Evolutionary conservation across 1,139 yeast species (phyloP).

Genomic region (Saccharomycopsis crataegensis): DNA sequence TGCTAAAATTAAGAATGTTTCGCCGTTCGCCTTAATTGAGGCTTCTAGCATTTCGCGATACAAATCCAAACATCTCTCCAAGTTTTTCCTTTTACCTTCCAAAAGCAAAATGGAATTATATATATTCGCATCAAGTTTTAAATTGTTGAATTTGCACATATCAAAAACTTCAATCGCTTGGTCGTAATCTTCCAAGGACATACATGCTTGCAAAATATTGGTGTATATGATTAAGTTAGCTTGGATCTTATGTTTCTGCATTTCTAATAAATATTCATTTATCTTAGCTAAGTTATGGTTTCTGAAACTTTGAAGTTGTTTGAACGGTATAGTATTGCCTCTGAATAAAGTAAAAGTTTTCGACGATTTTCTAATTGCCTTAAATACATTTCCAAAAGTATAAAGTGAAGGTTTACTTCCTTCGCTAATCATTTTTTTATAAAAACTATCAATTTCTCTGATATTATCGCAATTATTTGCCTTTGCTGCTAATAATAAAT

Average conservation of each 20-base stretch:
- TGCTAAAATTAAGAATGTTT: constrained; percentile 58
- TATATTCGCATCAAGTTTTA: constrained; percentile 59
- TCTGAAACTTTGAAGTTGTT: constrained; percentile 26
- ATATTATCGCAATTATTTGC: constrained; percentile 23
- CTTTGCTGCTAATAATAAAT: constrained; percentile 39
- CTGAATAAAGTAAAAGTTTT: constrained; percentile 7
- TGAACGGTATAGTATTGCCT: constrained; percentile 7
- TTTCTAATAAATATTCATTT: constrained; percentile 35
- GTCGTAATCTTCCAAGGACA: constrained; percentile 43
- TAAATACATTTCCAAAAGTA: constrained; percentile 40
- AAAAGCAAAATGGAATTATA: constrained; percentile 68
- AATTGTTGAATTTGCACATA: constrained; percentile 66
- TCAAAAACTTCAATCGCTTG: constrained; percentile 73
- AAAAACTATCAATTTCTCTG: constrained; percentile 27
- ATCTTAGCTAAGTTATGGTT: constrained; percentile 28
- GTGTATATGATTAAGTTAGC: constrained; percentile 58
- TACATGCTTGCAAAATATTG: constrained; percentile 60
- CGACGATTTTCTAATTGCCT: constrained; percentile 28
- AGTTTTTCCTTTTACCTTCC: constrained; percentile 51
- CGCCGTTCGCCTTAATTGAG: constrained; percentile 37
- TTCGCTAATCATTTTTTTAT: constrained; percentile 27
- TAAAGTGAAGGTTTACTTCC: constrained; percentile 33
- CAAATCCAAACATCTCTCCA: constrained; percentile 70
- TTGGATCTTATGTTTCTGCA: constrained; percentile 38
- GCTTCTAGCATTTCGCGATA: constrained; percentile 58